phyloP scores from a whole-genome alignment of 1,139 yeast species.

The Wickerhamomyces sp. region DNA sequence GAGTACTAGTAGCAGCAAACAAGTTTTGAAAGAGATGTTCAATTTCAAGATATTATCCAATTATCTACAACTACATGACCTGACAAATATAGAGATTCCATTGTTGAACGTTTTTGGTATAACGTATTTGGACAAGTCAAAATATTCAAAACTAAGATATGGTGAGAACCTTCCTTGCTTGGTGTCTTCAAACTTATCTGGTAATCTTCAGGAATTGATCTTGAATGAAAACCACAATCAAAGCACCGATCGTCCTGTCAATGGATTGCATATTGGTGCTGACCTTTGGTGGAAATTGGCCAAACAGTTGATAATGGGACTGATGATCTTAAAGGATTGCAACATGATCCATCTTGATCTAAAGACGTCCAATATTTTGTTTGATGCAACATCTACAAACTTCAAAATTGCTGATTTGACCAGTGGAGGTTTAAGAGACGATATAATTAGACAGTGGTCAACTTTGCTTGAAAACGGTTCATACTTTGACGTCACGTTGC shows the following conservation, averaged over 20 bases:
- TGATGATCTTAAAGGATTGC: slow-evolving; percentile 22
- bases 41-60: slow-evolving; percentile 21
- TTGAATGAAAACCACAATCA: neutral
- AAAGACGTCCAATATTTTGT: slow-evolving; percentile 31
- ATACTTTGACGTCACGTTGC: slow-evolving; percentile 31
- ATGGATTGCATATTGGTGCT: slow-evolving; percentile 21
- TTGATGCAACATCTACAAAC: slow-evolving; percentile 8
- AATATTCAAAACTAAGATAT: slow-evolving; percentile 9
- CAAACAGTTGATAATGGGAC: slow-evolving; percentile 21
- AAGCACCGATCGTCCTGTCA: neutral
- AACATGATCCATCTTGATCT: slow-evolving; percentile 32
- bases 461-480: slow-evolving; percentile 10
- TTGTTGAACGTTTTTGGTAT: slow-evolving; percentile 29
- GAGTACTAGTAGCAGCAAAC: slow-evolving; percentile 22
- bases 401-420: slow-evolving; percentile 36
- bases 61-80: slow-evolving; percentile 10
- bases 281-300: slow-evolving; percentile 28
- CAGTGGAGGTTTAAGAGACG: slow-evolving; percentile 23
- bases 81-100: slow-evolving; percentile 19
- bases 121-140: slow-evolving; percentile 13
- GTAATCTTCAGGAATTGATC: slow-evolving; percentile 22
- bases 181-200: slow-evolving; percentile 24
- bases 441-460: slow-evolving; percentile 10
- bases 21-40: slow-evolving; percentile 27
- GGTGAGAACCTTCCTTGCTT: slow-evolving; percentile 28